Percentiles rank a stretch among this genome's conserved stretches.
These are phyloP conservation scores for Vigna mungo DNA, from an alignment of 306 rosid species.

Conservation along the genomic window DNA sequence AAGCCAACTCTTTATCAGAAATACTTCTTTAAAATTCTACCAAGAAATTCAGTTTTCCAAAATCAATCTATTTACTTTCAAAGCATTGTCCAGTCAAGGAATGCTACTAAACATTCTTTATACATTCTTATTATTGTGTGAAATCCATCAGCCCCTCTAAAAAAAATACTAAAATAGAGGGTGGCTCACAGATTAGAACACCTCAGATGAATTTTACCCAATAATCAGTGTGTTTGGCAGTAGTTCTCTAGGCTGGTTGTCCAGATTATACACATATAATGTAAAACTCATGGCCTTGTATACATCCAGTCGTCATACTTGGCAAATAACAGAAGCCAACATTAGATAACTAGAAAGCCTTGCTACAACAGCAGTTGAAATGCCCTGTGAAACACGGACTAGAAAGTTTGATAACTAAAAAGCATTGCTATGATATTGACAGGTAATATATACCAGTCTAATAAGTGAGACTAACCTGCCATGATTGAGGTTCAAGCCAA, in stretches of 20 bases:
- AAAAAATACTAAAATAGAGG: not conserved
- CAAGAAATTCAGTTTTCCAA: not conserved
- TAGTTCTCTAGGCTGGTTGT: not conserved
- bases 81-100: not conserved
- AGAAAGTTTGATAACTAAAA: conserved; percentile 1
- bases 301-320: not conserved
- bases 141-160: not conserved
- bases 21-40: not conserved
- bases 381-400: not conserved
- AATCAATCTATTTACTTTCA: conserved; percentile 7
- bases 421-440: conserved; percentile 7
- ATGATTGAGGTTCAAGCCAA: conserved; percentile 96
- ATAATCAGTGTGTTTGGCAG: not conserved
- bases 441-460: conserved; percentile 12
- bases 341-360: not conserved
- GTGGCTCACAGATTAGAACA: not conserved
- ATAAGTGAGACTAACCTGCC: conserved; percentile 79
- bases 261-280: not conserved
- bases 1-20: not conserved
- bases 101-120: conserved; percentile 5
- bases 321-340: conserved; percentile 6
- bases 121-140: not conserved
- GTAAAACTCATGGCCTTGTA: not conserved
- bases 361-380: conserved; percentile 5
- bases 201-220: conserved; percentile 4